Evolutionary conservation across 805 yeast species (phyloP), one percentile per base, ranked within the genome.

Genomic region (Ogataea pini): DNA sequence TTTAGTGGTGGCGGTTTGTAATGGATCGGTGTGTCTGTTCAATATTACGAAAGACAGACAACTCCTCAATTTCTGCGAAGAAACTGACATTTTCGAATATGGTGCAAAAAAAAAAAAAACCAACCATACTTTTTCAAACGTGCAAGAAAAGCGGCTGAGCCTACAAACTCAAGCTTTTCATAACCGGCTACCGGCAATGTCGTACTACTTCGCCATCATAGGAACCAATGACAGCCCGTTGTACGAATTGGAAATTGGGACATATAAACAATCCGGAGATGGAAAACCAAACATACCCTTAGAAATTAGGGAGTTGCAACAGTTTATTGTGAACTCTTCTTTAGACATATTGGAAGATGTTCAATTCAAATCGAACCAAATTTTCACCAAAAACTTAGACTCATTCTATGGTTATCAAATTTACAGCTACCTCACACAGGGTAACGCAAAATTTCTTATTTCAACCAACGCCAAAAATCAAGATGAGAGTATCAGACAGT

Each of bases 321-420:
- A 97, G 18, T 92, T 90, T 60, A 83, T 94, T 24, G 78, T 91
- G 29, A 96, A 94, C 62, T 80, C 97, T 1, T 82, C 98, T 2
- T 68, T 94, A 31, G 99, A 94, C 65, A 75, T 94, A n/a, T 82
- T 94, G 0, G 97, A 94, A 54, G 96, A 91, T 58, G 68, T 82
- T 2, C 97, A 90, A 62, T 90, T 96, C 92, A 78, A 80, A 41
- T 73, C 79, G 8, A 80, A 75, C 53, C 73, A 77, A 37, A 73
- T 86, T 53, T 85, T 86, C 60, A 70, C 90, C 52, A 91, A 92
- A 39, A 79, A 79, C 38, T 79, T 92, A 16, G 99, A 94, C 68
- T 82, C 84, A 31, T 92, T 89, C 65, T 89, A 91, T 64, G 95
- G 94, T 4, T 80, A 83, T 55, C 71, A 76, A 41, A 80, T 92